Base-by-base conservation (phyloP, 768 basidiomycete genomes). In the Trametes cinnabarina region DNA sequence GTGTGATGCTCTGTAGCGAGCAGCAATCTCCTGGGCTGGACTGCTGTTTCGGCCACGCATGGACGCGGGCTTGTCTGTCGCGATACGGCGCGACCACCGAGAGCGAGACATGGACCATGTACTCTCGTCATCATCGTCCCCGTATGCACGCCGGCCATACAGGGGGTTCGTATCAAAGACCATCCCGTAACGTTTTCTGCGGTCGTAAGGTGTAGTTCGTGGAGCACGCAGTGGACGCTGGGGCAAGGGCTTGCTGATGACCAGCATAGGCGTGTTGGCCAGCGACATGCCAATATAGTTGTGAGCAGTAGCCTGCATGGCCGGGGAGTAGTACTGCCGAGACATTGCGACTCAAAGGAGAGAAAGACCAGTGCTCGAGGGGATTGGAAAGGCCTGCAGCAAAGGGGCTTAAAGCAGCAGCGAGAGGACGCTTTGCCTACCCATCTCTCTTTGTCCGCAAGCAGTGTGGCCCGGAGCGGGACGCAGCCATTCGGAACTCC, bases 101-200 rank as follows among this genome's bases (percentile, higher is more conserved):
- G 53, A 51, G 55, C 61, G 51, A 42, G 61, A 58, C 57, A 62
- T 58, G 7, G 61, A 58, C 61, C 61, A 62, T 35, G 52, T 58
- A 54, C 56, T 62, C 32, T 58, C 53, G 44, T 51, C 61, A 22
- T 62, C 60, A 26, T 30, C 59, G 40, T 61, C 60, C 8, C 47
- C 50, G 43, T 25, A 44, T 43, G 41, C 34, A 15, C 40, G 50
- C 3, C 32, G 32, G 12, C 5, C 37, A 15, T 39, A 39, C 5
- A 57, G 55, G 20, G 61, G 48, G 50, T 58, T 44, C 12, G 22
- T 39, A 25, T 32, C 46, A 53, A 58, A 58, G 30, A 55, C 23
- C 57, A 55, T 35, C 5, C 56, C 53, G 46, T 58, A 55, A 12
- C 53, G 53, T 35, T 54, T 58, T 44, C 32, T n/a, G 12, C 57